Conservation (phyloP, 2,329 filamentous ascomycete species). For the Colletotrichum truncatum region DNA sequence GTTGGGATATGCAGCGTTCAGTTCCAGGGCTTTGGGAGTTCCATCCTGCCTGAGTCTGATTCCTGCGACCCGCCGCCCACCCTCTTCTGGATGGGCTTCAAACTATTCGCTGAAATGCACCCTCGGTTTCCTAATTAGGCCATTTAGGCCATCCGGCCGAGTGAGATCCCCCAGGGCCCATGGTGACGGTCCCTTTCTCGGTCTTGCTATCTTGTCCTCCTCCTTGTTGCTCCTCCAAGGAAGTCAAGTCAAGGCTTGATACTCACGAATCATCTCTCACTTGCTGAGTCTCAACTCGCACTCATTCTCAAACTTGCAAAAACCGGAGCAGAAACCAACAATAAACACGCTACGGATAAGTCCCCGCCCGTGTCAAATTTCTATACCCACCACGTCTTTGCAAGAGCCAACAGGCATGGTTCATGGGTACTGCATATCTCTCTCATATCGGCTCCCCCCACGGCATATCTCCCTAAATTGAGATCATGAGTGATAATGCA, state of each 20-base stretch:
- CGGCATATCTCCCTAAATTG: constrained; percentile 18
- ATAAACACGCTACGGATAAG: not conserved
- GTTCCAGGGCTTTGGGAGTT: constrained; percentile 8
- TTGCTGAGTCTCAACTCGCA: not conserved
- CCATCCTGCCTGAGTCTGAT: constrained; percentile 13
- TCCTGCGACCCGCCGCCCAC: constrained; percentile 3
- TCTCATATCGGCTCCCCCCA: constrained; percentile 9
- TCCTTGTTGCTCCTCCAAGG: not conserved
- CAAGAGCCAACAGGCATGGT: constrained; percentile 5
- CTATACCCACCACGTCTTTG: not conserved
- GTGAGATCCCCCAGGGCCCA: not conserved
- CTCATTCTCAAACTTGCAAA: not conserved
- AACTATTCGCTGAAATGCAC: constrained; percentile 16
- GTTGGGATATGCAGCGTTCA: constrained; percentile 4
- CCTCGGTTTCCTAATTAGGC: constrained; percentile 6
- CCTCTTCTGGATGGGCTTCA: not conserved
- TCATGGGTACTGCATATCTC: constrained; percentile 5
- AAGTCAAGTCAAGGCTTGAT: not conserved
- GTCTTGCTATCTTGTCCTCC: not conserved
- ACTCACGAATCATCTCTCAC: not conserved
- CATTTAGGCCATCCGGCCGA: constrained; percentile 21
- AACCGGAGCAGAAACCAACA: not conserved
- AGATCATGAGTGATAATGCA: constrained; percentile 24
- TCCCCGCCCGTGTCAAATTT: not conserved
- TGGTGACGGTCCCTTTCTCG: not conserved